Base-by-base conservation (phyloP, 371 early-diverging fungal genomes). In the Rhizopus arrhizus region DNA sequence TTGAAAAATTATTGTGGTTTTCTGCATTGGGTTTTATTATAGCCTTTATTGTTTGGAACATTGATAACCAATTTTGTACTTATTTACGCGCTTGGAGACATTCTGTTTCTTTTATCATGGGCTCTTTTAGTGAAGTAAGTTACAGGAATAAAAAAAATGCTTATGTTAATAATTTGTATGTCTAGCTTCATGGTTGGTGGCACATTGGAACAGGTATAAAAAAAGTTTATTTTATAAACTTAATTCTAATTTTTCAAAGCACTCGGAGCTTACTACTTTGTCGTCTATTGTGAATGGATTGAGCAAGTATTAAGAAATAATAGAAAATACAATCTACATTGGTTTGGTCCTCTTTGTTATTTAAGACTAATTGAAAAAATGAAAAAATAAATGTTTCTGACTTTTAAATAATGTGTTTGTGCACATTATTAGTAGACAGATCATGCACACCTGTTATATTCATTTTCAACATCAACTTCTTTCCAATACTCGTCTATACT, bases 121-220 rank as follows among this genome's bases (percentile, higher is more conserved):
- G 81, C 5, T 72, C 85, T 58, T 43, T 89, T 43, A 74, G 75
- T 32, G 72, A 74, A 62, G 72, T 72, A 74, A 43, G 28, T 13
- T 11, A 31, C 13, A 29, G 35, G 4, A 63, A 22, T 22, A 33
- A 32, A 29, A 33, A 4, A 32, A 36, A 12, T 33, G 41, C 33
- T 46, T 40, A 5, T 38, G 15, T 13, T 53, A 40, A 34, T 50
- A 15, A 36, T 43, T n/a, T 43, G 58, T 52, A 61, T 41, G 74
- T 82, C 48, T 86, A 93, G 82, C 79, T 91, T n/a, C 93, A 93
- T 65, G 88, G 88, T 5, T 91, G 87, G 84, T 93, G 92, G 93
- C 92, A 93, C 69, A 80, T 92, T 56, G 72, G 73, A 15, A 78
- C 78, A 55, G 66, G 77, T 74, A 66, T 55, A 41, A 15, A 16